Base-by-base conservation (phyloP, 352 stramenopile species). In the Phytophthora hibernalis region DNA sequence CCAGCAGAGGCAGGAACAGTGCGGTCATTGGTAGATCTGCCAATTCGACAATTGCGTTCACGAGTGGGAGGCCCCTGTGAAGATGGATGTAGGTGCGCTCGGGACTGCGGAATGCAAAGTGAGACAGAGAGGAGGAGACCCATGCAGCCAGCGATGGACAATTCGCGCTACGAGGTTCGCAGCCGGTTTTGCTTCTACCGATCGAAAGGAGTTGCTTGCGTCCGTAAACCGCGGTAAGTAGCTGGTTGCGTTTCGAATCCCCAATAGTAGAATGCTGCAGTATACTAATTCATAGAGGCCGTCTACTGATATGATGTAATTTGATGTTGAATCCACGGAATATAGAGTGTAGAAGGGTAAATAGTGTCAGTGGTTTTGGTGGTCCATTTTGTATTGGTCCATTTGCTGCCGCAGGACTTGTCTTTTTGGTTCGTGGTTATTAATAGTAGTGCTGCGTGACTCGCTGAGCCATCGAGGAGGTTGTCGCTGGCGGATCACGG, bases 61-160 rank as follows among this genome's bases (percentile, higher is more conserved):
- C 7, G 26, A 26, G 48, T 31, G 43, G 48, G 26, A 30, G 26
- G 26, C 26, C 26, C 6, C 26, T 31, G 26, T 31, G 26, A 8
- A n/a, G 50, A 58, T 52, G 52, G 59, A 69, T 53, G 61, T 54
- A 22, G n/a, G n/a, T 55, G 65, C 13, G 18, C 50, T 45, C 18
- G 3, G 47, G 24, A 13, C 65, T 58, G 59, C 60, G 51, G 53
- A 74, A 43, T 53, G 49, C 16, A 66, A 70, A 77, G 44, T 74
- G 70, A 77, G 48, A 59, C 31, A 26, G 43, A 51, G 20, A 45
- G 37, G 16, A 31, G 35, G 18, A 37, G 21, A 48, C 51, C 20
- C 44, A 31, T 51, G 16, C 15, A 11, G 33, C 33, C 33, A 40
- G 21, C 20, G 44, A 12, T 52, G 44, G 22, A 37, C 47, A 53